Evolutionary conservation across 805 yeast genomes (phyloP), one percentile per base, ranked within the genome.

Genomic region (Yarrowia phangngaensis): DNA sequence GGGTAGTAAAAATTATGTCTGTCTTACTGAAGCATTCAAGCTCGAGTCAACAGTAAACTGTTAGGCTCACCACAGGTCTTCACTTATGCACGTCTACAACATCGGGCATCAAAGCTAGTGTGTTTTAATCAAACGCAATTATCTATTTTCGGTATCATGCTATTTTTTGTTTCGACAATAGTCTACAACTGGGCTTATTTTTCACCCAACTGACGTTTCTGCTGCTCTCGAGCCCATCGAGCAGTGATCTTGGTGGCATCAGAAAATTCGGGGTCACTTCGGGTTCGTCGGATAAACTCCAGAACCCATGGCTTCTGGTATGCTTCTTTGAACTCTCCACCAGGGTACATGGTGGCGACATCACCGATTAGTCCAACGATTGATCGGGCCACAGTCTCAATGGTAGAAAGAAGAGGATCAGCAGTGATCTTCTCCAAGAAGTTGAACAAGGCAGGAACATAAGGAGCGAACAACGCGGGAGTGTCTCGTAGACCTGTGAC

Each of bases 221-320:
- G 85, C 67, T 82, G 95, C 60, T 84, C 95, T 57, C 92, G 78
- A 12, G 98, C 97, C 97, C 97, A 92, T 68, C 89, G 78, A 7
- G 97, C 97, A n/a, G 95, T 85, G 60, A 84, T 92, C 63, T 78
- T 79, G 9, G 97, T 87, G 50, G 73, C 68, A 58, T 76, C 78
- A 26, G 78, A 70, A 61, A 80, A 84, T 23, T 71, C 58, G 54
- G 75, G 72, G 61, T 80, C 81, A 48, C 76, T 60, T 65, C 92
- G 78, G 16, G 89, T 81, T 61, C 72, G 77, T 63, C 79, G 81
- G 62, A 92, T 82, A 61, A 85, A 76, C 19, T 78, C 82, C 6
- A 83, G 69, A 20, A 92, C 79, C 96, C 96, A 87, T 2, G 73
- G 80, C 69, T 81, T 85, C 15, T 68, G 64, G 65, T 80, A 87